A percentile compares a stretch with the other conserved stretches of the same genome.
These are phyloP conservation scores for Rhizophagus clarus DNA, from an alignment of 192 early-diverging fungal species.

Conservation along the genomic window DNA sequence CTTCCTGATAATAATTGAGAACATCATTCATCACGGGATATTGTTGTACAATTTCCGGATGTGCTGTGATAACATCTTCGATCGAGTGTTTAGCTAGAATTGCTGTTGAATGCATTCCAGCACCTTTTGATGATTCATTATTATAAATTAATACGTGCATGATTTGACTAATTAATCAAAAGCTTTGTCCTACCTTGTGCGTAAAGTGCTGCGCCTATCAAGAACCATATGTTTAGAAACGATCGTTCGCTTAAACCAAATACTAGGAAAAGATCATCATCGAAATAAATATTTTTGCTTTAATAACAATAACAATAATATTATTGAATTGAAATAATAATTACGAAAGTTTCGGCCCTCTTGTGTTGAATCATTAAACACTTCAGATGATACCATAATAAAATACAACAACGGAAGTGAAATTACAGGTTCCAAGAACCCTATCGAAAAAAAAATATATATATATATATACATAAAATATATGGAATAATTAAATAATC, in stretches of 20 bases:
- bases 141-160: too few species aligned
- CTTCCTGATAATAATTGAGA: neutral
- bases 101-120: slow-evolving; percentile 25
- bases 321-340: neutral
- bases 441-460: neutral
- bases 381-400: slow-evolving; percentile 6
- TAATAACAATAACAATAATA: neutral
- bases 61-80: slow-evolving; percentile 35
- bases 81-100: slow-evolving; percentile 38
- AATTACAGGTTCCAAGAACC: slow-evolving; percentile 20
- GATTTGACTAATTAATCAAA: too few species aligned
- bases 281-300: neutral
- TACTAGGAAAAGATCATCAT: neutral
- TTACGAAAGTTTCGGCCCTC: neutral
- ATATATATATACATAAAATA: neutral
- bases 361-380: slow-evolving; percentile 1
- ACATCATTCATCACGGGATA: slow-evolving; percentile 36
- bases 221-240: slow-evolving; percentile 16
- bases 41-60: slow-evolving; percentile 39
- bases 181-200: slow-evolving; percentile 6
- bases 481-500: neutral
- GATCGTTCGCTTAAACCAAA: neutral
- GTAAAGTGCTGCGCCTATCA: slow-evolving; percentile 19
- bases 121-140: neutral
- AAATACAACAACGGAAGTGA: slow-evolving; percentile 9